A percentile compares a stretch with the other conserved stretches of the same genome.
Conservation (phyloP, 2,329 filamentous ascomycete genomes). For the Aspergillus proliferans region DNA sequence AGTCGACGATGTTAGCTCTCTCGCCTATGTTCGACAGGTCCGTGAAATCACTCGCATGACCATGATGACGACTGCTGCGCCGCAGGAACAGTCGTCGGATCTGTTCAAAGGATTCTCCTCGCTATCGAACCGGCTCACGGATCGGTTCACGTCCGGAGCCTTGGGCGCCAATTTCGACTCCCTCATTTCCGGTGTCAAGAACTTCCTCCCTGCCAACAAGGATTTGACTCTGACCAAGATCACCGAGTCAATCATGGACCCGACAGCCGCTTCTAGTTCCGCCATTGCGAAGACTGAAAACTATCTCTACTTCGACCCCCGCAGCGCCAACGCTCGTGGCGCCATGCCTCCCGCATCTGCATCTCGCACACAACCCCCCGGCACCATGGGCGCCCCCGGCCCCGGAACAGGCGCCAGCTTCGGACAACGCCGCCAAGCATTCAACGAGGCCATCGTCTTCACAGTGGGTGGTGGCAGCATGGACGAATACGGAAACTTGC, state of each 20-base stretch:
- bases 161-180: conserved; percentile 84
- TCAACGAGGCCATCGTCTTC: conserved; percentile 87
- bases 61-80: conserved; percentile 78
- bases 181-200: conserved; percentile 92
- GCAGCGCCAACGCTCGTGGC: conserved; percentile 85
- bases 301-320: conserved; percentile 95
- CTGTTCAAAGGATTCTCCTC: conserved; percentile 91
- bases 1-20: conserved; percentile 63
- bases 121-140: conserved; percentile 84
- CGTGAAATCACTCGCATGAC: conserved; percentile 96
- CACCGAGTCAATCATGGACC: conserved; percentile 97
- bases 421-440: conserved; percentile 82
- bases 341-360: conserved; percentile 76
- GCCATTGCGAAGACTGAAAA: conserved; percentile 94
- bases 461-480: conserved; percentile 94
- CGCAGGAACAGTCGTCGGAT: conserved; percentile 58
- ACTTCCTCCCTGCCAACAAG: conserved; percentile 92
- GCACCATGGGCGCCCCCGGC: conserved; percentile 38
- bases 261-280: conserved; percentile 76
- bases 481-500: conserved; percentile 96
- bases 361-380: conserved; percentile 40
- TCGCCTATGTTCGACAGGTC: conserved; percentile 84
- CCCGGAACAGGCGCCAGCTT: conserved; percentile 76
- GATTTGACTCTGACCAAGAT: conserved; percentile 97
- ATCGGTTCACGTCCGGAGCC: conserved; percentile 88